Base-by-base conservation (phyloP, 2,329 filamentous ascomycete species). In the Periconia sp. region DNA sequence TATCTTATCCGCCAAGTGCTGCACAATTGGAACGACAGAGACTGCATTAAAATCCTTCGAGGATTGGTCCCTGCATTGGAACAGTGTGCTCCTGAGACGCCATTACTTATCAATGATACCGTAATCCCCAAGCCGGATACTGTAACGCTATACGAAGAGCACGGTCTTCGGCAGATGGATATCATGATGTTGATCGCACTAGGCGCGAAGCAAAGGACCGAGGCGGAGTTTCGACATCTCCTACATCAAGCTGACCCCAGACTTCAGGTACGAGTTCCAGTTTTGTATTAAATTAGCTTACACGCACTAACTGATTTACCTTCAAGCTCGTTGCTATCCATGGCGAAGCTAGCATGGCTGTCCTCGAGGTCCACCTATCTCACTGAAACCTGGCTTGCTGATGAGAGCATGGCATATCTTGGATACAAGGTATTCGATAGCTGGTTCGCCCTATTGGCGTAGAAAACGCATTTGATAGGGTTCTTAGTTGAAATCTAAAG, bases 21-120 rank as follows among this genome's bases (percentile, higher is more conserved):
- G 13, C 76, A 78, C 55, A 76, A 78, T 50, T 76, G 71, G 71
- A 63, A 62, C 18, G 74, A 77, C 49, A 58, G 61, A 23, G 68
- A 77, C 35, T 70, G 66, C 20, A 61, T 70, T 15, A 62, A 56
- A 8, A 75, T 77, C 31, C 56, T 77, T 33, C 57, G 56, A 27
- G 61, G 63, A 5, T 40, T 76, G 2, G 54, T 73, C 1, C 70
- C 74, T 2, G 74, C 66, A 1, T 49, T 77, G 50, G 66, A 68
- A 54, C 57, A 60, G 8, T 63, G 59, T 33, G 40, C 40, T 7
- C 50, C 56, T 8, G 63, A 58, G 1, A 72, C 70, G 1, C 61
- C 62, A 6, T 43, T 73, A 2, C 52, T 74, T 2, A 72, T 72
- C 53, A 73, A 73, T 47, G 71, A 74, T 17, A 63, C 63, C 2